These are phyloP conservation scores for Globisporangium polare DNA, from an alignment of 352 stramenopile genomes.

Conservation along the genomic window DNA sequence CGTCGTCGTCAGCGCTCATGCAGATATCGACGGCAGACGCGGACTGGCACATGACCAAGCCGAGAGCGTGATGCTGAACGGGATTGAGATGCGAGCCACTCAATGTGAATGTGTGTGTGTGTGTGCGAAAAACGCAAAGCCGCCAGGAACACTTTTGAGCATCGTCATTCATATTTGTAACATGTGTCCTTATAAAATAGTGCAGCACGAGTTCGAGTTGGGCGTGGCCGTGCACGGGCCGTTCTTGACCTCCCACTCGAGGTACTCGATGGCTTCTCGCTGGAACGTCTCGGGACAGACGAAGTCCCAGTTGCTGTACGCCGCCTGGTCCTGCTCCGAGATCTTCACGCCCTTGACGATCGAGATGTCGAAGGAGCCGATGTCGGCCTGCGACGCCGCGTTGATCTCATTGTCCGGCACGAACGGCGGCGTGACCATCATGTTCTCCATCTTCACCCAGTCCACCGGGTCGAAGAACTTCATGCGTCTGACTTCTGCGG, in stretches of 20 bases:
- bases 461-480: slow-evolving; percentile 77
- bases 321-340: slow-evolving; percentile 59
- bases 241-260: slow-evolving; percentile 81
- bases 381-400: slow-evolving; percentile 74
- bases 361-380: slow-evolving; percentile 76
- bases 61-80: no score
- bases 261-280: slow-evolving; percentile 75
- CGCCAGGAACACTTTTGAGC: no score
- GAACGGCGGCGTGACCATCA: slow-evolving; percentile 63
- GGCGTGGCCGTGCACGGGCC: slow-evolving; percentile 61
- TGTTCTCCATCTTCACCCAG: slow-evolving; percentile 69
- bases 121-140: no score
- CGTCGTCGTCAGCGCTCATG: no score
- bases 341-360: slow-evolving; percentile 70
- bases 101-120: no score
- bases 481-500: slow-evolving; percentile 74
- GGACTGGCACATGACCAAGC: no score
- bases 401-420: slow-evolving; percentile 86
- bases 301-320: slow-evolving; percentile 71
- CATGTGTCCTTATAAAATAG: slow-evolving; percentile 32
- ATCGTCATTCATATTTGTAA: no score
- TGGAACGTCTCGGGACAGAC: slow-evolving; percentile 78
- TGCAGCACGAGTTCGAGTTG: slow-evolving; percentile 65
- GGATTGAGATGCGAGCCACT: no score
- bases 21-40: no score